phyloP scores from a whole-genome alignment of 2,329 filamentous ascomycete species.

The Fusarium albidum region DNA sequence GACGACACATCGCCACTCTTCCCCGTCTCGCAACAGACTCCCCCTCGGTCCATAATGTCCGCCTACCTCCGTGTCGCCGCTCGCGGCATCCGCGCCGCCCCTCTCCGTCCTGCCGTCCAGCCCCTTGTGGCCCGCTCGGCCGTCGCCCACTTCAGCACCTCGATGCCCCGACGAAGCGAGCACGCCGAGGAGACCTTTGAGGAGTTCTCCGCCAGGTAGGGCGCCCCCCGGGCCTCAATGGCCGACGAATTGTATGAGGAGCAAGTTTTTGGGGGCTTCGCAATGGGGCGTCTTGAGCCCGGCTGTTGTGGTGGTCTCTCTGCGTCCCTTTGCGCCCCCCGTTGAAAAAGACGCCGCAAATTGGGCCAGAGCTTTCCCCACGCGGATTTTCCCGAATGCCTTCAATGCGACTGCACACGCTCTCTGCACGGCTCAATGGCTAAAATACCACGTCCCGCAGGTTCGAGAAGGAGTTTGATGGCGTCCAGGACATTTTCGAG shows the following conservation, averaged over 20 bases:
- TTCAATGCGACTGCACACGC: slow-evolving; percentile 36
- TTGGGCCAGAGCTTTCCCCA: slow-evolving; percentile 34
- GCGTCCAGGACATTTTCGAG: slow-evolving; percentile 98
- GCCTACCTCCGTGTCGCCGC: slow-evolving; percentile 75
- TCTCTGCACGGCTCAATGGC: slow-evolving; percentile 39
- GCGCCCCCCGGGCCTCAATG: slow-evolving; percentile 34
- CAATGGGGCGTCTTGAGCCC: slow-evolving; percentile 1
- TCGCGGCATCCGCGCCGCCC: slow-evolving; percentile 74
- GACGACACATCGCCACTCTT: slow-evolving; percentile 34
- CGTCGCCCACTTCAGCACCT: slow-evolving; percentile 71
- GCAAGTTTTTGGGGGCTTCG: slow-evolving; percentile 7
- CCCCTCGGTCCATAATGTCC: slow-evolving; percentile 64
- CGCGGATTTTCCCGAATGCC: slow-evolving; percentile 40
- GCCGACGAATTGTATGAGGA: slow-evolving; percentile 9
- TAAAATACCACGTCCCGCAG: slow-evolving; percentile 57
- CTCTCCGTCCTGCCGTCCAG: slow-evolving; percentile 63
- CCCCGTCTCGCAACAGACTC: slow-evolving; percentile 34
- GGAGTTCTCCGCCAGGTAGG: slow-evolving; percentile 97
- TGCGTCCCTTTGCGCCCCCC: too few relatives aligned
- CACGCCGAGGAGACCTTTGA: slow-evolving; percentile 98
- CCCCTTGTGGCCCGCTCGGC: slow-evolving; percentile 64
- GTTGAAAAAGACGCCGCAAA: slow-evolving; percentile 40
- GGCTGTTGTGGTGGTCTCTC: slow-evolving; percentile 12
- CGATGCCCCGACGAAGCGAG: slow-evolving; percentile 61
- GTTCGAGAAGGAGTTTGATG: slow-evolving; percentile 99